Evolutionary conservation across 805 yeast genomes (phyloP).

Genomic region (Kockiozyma suomiensis): DNA sequence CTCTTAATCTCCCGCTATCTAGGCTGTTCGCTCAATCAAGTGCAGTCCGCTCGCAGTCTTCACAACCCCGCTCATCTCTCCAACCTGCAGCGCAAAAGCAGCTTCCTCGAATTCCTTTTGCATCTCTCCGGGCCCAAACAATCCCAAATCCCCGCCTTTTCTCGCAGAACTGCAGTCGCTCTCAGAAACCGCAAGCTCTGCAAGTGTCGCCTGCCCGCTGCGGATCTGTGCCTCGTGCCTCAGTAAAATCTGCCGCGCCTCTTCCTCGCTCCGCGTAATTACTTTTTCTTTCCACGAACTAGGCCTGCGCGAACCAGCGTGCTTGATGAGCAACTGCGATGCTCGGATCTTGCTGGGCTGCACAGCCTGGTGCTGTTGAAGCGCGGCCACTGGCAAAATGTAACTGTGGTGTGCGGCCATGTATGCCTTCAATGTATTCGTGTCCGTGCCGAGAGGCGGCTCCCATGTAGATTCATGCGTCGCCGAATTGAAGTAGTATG

Average conservation of each 20-base stretch:
- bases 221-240: constrained; percentile 60
- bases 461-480: constrained; percentile 85
- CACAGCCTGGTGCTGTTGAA: constrained; percentile 38
- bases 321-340: constrained; percentile 81
- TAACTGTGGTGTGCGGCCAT: constrained; percentile 47
- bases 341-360: constrained; percentile 74
- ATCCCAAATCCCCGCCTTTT: constrained; percentile 90
- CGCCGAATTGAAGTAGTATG: constrained; percentile 73
- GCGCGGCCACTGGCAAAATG: constrained; percentile 34
- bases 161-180: constrained; percentile 87
- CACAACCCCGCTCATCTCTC: constrained; percentile 78
- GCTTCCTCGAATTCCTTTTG: constrained; percentile 93
- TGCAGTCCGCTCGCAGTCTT: constrained; percentile 93
- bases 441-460: constrained; percentile 82
- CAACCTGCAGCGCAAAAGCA: constrained; percentile 76
- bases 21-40: constrained; percentile 81
- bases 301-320: constrained; percentile 81
- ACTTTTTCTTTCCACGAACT: constrained; percentile 83
- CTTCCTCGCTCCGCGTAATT: constrained; percentile 79
- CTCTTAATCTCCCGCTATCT: constrained; percentile 21
- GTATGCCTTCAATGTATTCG: constrained; percentile 58
- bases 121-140: constrained; percentile 88
- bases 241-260: constrained; percentile 65
- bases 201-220: constrained; percentile 66
- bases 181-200: constrained; percentile 75